Base-by-base conservation (phyloP, 73 alveolate species). In the Stentor roeselii region DNA sequence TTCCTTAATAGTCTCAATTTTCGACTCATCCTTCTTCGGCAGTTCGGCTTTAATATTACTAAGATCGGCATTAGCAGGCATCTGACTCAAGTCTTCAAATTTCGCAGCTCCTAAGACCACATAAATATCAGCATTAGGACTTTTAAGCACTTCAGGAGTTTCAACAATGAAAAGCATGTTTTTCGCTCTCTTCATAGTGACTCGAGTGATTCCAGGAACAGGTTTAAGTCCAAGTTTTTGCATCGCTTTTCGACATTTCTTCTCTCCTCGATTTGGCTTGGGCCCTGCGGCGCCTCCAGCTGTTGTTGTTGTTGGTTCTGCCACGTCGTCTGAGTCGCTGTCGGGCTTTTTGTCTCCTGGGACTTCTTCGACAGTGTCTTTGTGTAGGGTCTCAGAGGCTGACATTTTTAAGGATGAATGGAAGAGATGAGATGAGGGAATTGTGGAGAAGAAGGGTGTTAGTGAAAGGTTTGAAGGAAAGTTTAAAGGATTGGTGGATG, bases 211-310 rank as follows among this genome's bases (percentile, higher is more conserved):
- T 50, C 99, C 99, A 42, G 96, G 88, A 42, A 94, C 92, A 74
- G 90, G 86, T 82, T 92, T 92, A 97, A 96, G 92, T 60, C 99
- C 99, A 74, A 95, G 91, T 92, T 96, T 96, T 76, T 87, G 84
- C 94, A 96, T 94, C 41, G 99, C 98, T 89, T 96, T 96, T 84
- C 96, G 93, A 91, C 96, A 95, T 90, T 96, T 96, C 95, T 96
- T 96, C 82, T 96, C 99, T 58, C 98, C 98, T 94, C 98, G 95
- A 93, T 90, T 94, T 30, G 90, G 88, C 85, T 94, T 94, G 84
- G 95, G 93, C 15, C 92, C 92, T 4, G 91, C 61, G 67, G 84
- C 91, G 59, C 84, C 92, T 39, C 84, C 90, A 76, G 60, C 82
- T 60, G 83, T 90, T 60, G 60, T 31, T 30, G 36, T 78, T 36